Conservation (phyloP, 2,329 filamentous ascomycete genomes). For the Domatiomyces catenatus region DNA sequence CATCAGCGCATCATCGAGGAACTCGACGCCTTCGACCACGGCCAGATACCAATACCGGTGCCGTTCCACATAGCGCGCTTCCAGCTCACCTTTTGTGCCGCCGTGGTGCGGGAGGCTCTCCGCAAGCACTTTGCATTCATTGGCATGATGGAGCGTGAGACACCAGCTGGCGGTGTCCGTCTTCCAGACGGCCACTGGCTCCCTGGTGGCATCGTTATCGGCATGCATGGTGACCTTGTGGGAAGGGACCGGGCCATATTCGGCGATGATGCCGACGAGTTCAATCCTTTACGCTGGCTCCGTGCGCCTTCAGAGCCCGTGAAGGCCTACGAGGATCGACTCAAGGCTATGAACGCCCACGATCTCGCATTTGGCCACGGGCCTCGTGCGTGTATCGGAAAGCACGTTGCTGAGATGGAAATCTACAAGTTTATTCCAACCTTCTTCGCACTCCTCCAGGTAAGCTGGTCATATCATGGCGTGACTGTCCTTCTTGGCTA, state of each 20-base stretch:
- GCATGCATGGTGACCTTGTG: constrained; percentile 24
- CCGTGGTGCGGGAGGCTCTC: constrained; percentile 37
- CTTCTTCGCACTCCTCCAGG: constrained; percentile 8
- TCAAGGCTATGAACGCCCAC: constrained; percentile 9
- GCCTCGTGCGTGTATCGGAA: constrained; percentile 15
- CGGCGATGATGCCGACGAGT: constrained; percentile 31
- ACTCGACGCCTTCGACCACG: constrained; percentile 22
- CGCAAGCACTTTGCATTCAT: constrained; percentile 33
- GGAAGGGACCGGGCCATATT: constrained; percentile 29
- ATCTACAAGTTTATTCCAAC: constrained; percentile 17
- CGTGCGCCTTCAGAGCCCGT: constrained; percentile 4
- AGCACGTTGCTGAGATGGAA: constrained; percentile 16
- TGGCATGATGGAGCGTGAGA: constrained; percentile 36
- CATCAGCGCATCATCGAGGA: constrained; percentile 32
- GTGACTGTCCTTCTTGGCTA: no score
- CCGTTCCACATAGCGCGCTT: background rate
- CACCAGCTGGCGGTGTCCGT: constrained; percentile 27
- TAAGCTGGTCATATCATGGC: no score
- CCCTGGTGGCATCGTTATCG: constrained; percentile 23
- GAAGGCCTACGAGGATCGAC: background rate
- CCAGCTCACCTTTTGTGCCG: constrained; percentile 30
- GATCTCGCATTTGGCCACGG: constrained; percentile 13
- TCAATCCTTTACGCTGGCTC: constrained; percentile 36
- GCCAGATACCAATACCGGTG: background rate
- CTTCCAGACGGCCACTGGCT: constrained; percentile 22